A percentile compares a stretch with the other conserved stretches of the same genome.
Evolutionary conservation across 768 basidiomycete species (phyloP).

Genomic region (Mycena albidolilacea): DNA sequence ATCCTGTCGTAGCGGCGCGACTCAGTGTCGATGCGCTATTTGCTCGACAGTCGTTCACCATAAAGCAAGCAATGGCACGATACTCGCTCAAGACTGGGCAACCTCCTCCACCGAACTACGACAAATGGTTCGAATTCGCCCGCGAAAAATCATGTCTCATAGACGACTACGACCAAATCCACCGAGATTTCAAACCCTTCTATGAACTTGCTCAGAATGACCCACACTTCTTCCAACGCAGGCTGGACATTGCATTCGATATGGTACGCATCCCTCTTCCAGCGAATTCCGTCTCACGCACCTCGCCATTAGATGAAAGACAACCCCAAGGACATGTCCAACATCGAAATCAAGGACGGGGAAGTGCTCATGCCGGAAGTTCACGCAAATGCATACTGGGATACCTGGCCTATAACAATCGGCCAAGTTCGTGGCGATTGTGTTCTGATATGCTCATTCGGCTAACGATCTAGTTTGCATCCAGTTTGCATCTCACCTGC

Average conservation of each 20-base stretch:
- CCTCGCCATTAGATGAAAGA: slow-evolving; percentile 2
- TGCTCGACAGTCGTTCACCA: slow-evolving; percentile 16
- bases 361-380: not conserved
- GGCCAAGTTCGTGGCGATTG: not conserved
- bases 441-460: not conserved
- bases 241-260: not conserved
- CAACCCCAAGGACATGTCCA: slow-evolving; percentile 7
- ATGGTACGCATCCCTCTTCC: not conserved
- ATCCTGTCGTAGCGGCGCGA: slow-evolving; percentile 11
- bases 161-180: slow-evolving; percentile 31
- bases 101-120: slow-evolving; percentile 25
- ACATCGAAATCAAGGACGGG: slow-evolving; percentile 4
- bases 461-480: not conserved
- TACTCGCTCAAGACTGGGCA: slow-evolving; percentile 23
- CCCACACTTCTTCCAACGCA: slow-evolving; percentile 16
- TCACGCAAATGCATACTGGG: not conserved
- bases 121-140: slow-evolving; percentile 31
- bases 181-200: slow-evolving; percentile 26
- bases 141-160: slow-evolving; percentile 29
- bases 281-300: not conserved
- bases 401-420: slow-evolving; percentile 20
- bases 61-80: slow-evolving; percentile 14
- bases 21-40: slow-evolving; percentile 17
- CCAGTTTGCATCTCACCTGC: slow-evolving; percentile 23
- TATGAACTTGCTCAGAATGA: slow-evolving; percentile 27